Percentiles rank a stretch among this genome's conserved stretches.
These are phyloP conservation scores for Alternaria longipes DNA, from an alignment of 2,329 filamentous ascomycete species.

Conservation along the genomic window DNA sequence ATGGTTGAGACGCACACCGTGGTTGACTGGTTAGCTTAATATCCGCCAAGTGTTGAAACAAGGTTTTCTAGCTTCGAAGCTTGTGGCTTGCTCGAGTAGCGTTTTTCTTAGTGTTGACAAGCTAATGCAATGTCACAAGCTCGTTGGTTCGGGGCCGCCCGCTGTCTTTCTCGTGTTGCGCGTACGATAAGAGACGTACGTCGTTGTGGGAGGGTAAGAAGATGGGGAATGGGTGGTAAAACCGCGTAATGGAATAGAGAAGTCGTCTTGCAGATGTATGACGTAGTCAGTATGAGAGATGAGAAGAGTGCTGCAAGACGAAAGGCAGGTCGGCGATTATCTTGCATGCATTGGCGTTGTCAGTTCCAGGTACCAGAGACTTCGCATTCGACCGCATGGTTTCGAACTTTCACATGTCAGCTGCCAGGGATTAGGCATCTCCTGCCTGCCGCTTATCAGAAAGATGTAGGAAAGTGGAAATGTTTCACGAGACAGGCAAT, in stretches of 20 bases:
- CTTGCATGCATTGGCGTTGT: conserved; percentile 1
- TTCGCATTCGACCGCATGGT: neutral
- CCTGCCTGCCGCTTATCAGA: neutral
- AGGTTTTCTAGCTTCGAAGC: neutral
- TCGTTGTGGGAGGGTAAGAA: neutral
- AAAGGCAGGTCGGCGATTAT: neutral
- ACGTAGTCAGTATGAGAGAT: neutral
- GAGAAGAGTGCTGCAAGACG: neutral
- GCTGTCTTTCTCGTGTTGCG: conserved; percentile 7
- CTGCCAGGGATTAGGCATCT: neutral
- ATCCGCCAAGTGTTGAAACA: neutral
- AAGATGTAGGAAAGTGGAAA: neutral
- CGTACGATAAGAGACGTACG: neutral
- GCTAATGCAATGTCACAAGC: neutral
- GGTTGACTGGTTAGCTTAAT: neutral
- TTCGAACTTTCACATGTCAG: neutral
- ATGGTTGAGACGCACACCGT: conserved; percentile 3
- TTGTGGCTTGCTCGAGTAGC: conserved; percentile 3
- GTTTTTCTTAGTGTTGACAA: neutral
- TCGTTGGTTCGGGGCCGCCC: conserved; percentile 4
- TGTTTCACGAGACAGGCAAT: neutral
- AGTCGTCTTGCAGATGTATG: neutral
- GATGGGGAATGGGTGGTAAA: neutral
- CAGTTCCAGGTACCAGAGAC: neutral
- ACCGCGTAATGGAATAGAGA: neutral